Base-by-base conservation (phyloP, 805 yeast species). In the Hanseniaspora lachancei region DNA sequence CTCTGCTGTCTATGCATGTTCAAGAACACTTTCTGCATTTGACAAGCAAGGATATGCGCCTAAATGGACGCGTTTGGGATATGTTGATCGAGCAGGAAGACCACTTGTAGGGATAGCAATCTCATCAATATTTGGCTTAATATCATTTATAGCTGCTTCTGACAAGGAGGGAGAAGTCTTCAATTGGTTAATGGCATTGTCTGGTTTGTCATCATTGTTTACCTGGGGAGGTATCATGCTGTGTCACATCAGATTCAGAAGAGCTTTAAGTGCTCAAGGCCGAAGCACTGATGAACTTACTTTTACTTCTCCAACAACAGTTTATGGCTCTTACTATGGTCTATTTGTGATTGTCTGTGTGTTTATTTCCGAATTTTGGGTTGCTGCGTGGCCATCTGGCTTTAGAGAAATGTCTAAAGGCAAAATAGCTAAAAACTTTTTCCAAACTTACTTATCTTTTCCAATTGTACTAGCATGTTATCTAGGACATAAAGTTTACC, bases 31-130 rank as follows among this genome's bases (percentile, higher is more conserved):
- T 59, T 81, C 82, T 2, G 77, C 86, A 8, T 73, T 83, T 68
- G 82, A 86, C 10, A 81, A 78, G 43, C 81, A 80, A 66, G 81
- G 84, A n/a, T 75, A 76, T 61, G 81, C 82, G n/a, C 89, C 89
- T 39, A 70, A 70, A 57, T 88, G 54, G 69, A 27, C 18, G 36
- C 63, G 74, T 36, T 76, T 82, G 55, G 81, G 81, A 39, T 84
- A 83, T 70, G 79, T 86, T 58, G 95, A 87, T 67, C 76, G 83
- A 60, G 72, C 71, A 55, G 95, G 95, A 57, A 77, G 95, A 64
- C 95, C 96, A 21, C 66, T 84, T 55, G 79, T 77, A 54, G 91
- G 88, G n/a, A 79, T 84, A 62, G 60, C 68, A 7, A 71, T 75
- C 34, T 73, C 82, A 20, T 68, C 79, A 54, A 57, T 70, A 16